A percentile compares a stretch with the other conserved stretches of the same genome.
Evolutionary conservation across 2,329 filamentous ascomycete species (phyloP).

Genomic region (Lasiodiplodia gonubiensis): DNA sequence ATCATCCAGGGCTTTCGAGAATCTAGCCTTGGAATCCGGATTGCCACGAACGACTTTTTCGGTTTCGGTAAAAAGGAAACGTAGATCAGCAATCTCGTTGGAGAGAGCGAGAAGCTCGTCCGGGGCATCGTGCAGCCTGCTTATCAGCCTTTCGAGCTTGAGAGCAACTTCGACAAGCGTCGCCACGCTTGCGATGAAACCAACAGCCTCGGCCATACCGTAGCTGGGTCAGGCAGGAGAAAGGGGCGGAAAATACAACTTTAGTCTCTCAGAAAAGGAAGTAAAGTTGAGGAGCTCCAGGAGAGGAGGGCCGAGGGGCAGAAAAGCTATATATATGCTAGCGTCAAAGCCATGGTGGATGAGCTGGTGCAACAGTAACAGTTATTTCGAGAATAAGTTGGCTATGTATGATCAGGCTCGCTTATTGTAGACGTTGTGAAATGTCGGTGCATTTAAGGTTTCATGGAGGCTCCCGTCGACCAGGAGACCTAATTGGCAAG

Average conservation of each 20-base stretch:
- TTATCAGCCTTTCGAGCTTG: background rate
- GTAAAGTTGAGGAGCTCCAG: background rate
- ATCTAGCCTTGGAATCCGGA: background rate
- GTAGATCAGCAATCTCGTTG: conserved; percentile 13
- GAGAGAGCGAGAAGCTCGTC: conserved; percentile 15
- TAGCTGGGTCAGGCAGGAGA: background rate
- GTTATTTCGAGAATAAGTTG: no score
- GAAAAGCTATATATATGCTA: no score
- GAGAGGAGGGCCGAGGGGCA: background rate
- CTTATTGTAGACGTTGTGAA: no score
- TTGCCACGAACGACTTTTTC: background rate
- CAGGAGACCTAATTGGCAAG: no score
- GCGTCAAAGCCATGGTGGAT: background rate
- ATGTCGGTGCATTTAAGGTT: no score
- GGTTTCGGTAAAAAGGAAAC: conserved; percentile 5
- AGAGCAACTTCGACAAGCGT: background rate
- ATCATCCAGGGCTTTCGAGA: background rate
- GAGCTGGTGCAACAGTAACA: background rate
- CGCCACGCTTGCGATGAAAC: conserved; percentile 10
- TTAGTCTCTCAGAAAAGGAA: background rate
- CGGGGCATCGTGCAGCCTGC: background rate
- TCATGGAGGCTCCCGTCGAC: no score
- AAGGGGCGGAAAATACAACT: background rate
- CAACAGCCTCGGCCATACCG: conserved; percentile 4
- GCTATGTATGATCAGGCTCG: no score